Evolutionary conservation across 768 basidiomycete genomes (phyloP), one percentile per base, ranked within the genome.

Genomic region (Strobilomyces echinocephalus): DNA sequence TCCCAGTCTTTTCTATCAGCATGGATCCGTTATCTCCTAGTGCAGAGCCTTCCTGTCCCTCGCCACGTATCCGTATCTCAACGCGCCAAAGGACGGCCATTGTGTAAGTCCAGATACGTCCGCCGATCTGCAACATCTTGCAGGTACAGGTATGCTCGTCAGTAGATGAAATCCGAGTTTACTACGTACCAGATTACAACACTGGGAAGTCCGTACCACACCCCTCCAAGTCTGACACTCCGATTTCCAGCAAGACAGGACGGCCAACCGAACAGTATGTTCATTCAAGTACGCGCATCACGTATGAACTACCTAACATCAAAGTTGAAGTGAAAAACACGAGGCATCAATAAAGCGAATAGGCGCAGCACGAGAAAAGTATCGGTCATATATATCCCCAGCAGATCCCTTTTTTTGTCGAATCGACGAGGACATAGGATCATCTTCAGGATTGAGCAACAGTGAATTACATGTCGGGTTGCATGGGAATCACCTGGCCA

Each of bases 401-500:
- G 33, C 16, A 43, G 11, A 47, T 34, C 14, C 55, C 40, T 31
- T 33, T 43, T 36, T 52, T 15, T n/a, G 43, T 40, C 35, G 10
- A 51, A 18, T 30, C 24, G 30, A 33, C 49, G 24, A 47, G 43
- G 33, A 41, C 5, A 21, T 6, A 16, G 31, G 28, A 43, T 14
- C 18, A 14, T 54, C 48, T 54, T 50, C 12, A 18, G 11, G 21
- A 33, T 4, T 14, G 35, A 55, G 12, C 18, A 18, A 39, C 39
- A 20, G 10, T 10, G 42, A 45, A 49, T 62, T 45, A 67, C 56
- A 63, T 64, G 16, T 90, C 87, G 15, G 83, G 71, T 62, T 82
- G 83, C 72, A 88, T 81, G 11, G 85, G 76, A 34, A 78, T 79
- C 38, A 84, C 71, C 68, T 87, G 86, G 4, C 88, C 88, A 36